Evolutionary conservation across 371 early-diverging fungal genomes (phyloP).

Genomic region (Neoconidiobolus thromboides): DNA sequence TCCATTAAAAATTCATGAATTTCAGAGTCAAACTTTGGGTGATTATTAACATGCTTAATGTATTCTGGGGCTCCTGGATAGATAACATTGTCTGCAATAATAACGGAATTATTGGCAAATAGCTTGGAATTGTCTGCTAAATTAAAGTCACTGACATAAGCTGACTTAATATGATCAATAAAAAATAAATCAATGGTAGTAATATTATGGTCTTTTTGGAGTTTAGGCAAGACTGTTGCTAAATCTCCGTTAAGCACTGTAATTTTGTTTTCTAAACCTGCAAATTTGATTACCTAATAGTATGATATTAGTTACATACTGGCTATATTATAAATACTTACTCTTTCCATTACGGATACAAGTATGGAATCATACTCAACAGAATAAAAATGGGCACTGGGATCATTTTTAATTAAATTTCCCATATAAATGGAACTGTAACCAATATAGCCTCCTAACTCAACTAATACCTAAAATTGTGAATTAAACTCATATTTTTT

Average conservation of each 20-base stretch:
- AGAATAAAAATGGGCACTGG: background rate
- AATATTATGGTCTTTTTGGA: constrained; percentile 1
- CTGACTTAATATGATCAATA: constrained; percentile 12
- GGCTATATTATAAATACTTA: background rate
- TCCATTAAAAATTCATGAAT: background rate
- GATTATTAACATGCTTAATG: background rate
- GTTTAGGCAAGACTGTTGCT: background rate
- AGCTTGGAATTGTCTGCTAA: constrained; percentile 8
- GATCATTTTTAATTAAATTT: background rate
- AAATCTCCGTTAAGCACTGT: constrained; percentile 8
- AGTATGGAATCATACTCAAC: background rate
- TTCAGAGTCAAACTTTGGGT: background rate
- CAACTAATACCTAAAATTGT: constrained; percentile 1
- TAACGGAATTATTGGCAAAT: constrained; percentile 7
- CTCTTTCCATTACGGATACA: constrained; percentile 3
- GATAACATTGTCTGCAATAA: constrained; percentile 14
- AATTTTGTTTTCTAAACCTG: constrained; percentile 9
- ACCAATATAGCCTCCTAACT: constrained; percentile 10
- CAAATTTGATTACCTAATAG: constrained; percentile 6
- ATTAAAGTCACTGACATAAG: constrained; percentile 10
- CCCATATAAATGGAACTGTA: constrained; percentile 9
- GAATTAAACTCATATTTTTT: background rate
- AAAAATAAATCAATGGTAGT: constrained; percentile 9
- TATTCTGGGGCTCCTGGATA: constrained; percentile 14
- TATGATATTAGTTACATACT: background rate